Base-by-base conservation (phyloP, 306 rosid genomes). In the Cucurbita argyrosperma region DNA sequence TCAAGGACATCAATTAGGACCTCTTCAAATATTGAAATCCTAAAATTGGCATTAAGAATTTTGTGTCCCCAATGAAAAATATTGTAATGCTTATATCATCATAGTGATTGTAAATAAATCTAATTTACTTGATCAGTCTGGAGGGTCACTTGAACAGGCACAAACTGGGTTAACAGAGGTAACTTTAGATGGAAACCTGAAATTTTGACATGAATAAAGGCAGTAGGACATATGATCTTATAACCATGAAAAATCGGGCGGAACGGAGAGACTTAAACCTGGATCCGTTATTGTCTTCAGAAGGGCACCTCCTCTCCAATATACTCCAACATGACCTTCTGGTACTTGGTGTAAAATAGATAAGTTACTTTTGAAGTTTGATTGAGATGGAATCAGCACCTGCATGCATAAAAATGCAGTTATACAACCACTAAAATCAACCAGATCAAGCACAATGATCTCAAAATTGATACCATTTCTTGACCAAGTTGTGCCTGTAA, bases 251-350 rank as follows among this genome's bases (percentile, higher is more conserved):
- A 30, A 76, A 74, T 10, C 5, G 10, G 47, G 47, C 2, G 16
- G 4, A 23, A 74, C 43, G 63, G 37, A 51, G 43, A 26, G 59
- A 23, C 23, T 46, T 70, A 8, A 30, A 94, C 98, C 97, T 85
- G 98, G 98, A 67, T 86, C 83, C 5, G 98, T 85, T 67, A 90
- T 86, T 13, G 82, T 80, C 40, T 89, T 83, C 74, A 94, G 69
- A 84, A 94, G 98, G 63, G 98, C 97, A 51, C 98, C 98, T 74
- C 98, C 97, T 81, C 88, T 86, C 98, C 98, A 94, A 77, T 94
- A 94, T 60, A 81, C 98, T 49, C 98, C 97, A 6, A 90, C 98
- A 77, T 94, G 96, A 42, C 98, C 98, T 83, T 94, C 98, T 0
- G 96, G 98, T 60, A 94, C 97, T 89, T 94, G 98, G 85, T 94